Conservation (phyloP, 352 stramenopile species). For the Globisporangium uncinulatum region DNA sequence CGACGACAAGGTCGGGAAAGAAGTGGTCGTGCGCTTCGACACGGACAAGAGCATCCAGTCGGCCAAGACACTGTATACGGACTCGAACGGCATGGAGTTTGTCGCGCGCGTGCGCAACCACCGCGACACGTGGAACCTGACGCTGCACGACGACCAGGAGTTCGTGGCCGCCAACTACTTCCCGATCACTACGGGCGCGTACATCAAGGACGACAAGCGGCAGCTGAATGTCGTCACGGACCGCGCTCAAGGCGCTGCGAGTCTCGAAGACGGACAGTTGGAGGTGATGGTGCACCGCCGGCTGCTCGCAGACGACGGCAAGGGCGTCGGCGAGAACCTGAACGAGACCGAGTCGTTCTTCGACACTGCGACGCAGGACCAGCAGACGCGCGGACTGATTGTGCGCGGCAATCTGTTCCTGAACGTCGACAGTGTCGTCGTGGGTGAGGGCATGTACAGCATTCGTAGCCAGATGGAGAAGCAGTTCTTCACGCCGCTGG, state of each 20-base stretch:
- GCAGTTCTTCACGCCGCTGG: constrained; percentile 60
- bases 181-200: constrained; percentile 93
- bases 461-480: constrained; percentile 64
- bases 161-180: constrained; percentile 97
- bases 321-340: constrained; percentile 90
- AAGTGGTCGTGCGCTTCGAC: constrained; percentile 93
- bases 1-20: constrained; percentile 87
- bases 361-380: constrained; percentile 49
- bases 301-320: constrained; percentile 89
- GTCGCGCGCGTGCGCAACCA: constrained; percentile 85
- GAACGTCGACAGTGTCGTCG: constrained; percentile 48
- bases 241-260: constrained; percentile 89
- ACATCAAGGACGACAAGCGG: constrained; percentile 84
- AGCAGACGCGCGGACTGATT: constrained; percentile 51
- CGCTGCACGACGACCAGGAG: constrained; percentile 86
- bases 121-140: constrained; percentile 87
- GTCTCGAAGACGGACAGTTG: constrained; percentile 86
- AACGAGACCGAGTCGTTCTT: constrained; percentile 91
- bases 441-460: constrained; percentile 43
- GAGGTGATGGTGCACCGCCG: constrained; percentile 98
- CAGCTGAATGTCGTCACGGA: constrained; percentile 91
- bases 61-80: constrained; percentile 79
- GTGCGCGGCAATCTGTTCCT: constrained; percentile 67
- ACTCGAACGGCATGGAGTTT: constrained; percentile 96
- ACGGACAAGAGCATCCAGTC: constrained; percentile 53